phyloP scores from a whole-genome alignment of 2,329 filamentous ascomycete species.

The Pseudofabraea citricarpa region DNA sequence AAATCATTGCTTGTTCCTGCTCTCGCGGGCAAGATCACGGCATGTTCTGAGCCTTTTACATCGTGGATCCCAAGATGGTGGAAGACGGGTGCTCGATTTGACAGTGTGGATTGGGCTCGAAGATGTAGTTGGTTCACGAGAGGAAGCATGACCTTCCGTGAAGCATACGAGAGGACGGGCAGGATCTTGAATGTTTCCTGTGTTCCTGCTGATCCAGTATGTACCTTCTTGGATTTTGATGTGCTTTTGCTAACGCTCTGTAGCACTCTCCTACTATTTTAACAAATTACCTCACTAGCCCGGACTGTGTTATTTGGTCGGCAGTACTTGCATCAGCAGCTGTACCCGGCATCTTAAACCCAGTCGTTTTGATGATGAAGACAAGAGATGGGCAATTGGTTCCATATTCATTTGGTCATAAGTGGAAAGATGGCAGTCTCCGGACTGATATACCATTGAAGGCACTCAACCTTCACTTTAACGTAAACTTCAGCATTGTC shows the following conservation, averaged over 20 bases:
- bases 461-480: constrained; percentile 92
- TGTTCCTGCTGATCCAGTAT: constrained; percentile 78
- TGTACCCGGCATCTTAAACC: constrained; percentile 92
- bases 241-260: constrained; percentile 4
- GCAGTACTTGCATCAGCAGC: constrained; percentile 92
- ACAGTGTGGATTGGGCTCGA: constrained; percentile 85
- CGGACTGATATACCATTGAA: constrained; percentile 94
- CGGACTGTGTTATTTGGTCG: constrained; percentile 98
- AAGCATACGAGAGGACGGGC: constrained; percentile 90
- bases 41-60: constrained; percentile 72
- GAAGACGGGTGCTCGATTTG: constrained; percentile 88
- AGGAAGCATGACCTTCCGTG: constrained; percentile 88
- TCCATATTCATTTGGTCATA: constrained; percentile 95
- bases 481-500: constrained; percentile 95
- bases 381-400: constrained; percentile 68
- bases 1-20: constrained; percentile 80
- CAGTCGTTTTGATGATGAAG: constrained; percentile 91
- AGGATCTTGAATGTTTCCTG: constrained; percentile 94
- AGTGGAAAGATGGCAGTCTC: constrained; percentile 97
- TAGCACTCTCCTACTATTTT: constrained; percentile 80
- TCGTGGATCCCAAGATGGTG: constrained; percentile 85
- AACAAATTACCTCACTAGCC: constrained; percentile 90
- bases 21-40: constrained; percentile 77
- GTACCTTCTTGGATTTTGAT: constrained; percentile 4
- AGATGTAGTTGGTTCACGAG: constrained; percentile 85